A percentile compares a stretch with the other conserved stretches of the same genome.
Conservation (phyloP, 768 basidiomycete species). For the Steccherinum ochraceum region DNA sequence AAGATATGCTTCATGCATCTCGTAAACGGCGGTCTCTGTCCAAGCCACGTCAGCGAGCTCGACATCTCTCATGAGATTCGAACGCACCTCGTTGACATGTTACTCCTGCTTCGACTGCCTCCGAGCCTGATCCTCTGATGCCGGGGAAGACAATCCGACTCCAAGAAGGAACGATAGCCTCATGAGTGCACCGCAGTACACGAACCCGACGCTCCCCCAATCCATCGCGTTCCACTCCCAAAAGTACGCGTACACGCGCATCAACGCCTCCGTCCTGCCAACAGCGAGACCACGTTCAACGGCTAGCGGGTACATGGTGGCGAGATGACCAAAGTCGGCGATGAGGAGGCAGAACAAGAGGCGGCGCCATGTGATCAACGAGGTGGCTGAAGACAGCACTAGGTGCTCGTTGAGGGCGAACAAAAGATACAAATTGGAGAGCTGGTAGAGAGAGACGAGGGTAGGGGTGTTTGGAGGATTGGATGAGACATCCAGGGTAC, state of each 20-base stretch:
- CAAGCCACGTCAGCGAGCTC: too few species aligned
- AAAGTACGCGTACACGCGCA: slow-evolving; percentile 36
- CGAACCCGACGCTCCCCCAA: slow-evolving; percentile 50
- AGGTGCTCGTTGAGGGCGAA: slow-evolving; percentile 47
- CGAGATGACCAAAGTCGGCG: slow-evolving; percentile 44
- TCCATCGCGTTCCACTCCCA: slow-evolving; percentile 47
- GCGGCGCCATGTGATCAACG: slow-evolving; percentile 34
- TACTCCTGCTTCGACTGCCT: too few species aligned
- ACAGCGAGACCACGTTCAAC: slow-evolving; percentile 11
- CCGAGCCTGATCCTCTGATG: too few species aligned
- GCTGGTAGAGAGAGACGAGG: slow-evolving; percentile 37
- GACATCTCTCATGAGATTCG: too few species aligned
- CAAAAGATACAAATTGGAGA: slow-evolving; percentile 44
- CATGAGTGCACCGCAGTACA: slow-evolving; percentile 40
- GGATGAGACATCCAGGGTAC: neutral
- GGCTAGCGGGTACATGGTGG: slow-evolving; percentile 39
- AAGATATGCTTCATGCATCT: too few species aligned
- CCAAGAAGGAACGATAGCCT: slow-evolving; percentile 35
- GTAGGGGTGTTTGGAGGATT: slow-evolving; percentile 23
- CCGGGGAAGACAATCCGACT: too few species aligned
- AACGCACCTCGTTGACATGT: too few species aligned
- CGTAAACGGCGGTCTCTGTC: too few species aligned
- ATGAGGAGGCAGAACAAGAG: slow-evolving; percentile 38
- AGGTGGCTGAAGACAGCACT: slow-evolving; percentile 38
- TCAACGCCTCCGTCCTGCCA: neutral